These are phyloP conservation scores for Golubevia pallescens DNA, from an alignment of 1,284 basidiomycete species.

Conservation along the genomic window DNA sequence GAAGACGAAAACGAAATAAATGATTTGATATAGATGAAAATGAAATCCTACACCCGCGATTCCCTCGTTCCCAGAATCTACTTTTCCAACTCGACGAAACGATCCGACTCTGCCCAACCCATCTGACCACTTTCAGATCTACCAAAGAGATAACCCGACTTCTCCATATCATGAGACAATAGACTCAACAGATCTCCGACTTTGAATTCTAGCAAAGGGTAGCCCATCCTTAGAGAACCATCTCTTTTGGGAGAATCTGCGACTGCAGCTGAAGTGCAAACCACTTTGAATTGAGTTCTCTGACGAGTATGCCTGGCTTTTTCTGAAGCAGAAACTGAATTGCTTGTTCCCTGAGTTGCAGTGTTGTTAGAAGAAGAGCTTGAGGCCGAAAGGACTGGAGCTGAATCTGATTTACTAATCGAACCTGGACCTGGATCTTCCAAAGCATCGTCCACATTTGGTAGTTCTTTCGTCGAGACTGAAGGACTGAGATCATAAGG, in stretches of 20 bases:
- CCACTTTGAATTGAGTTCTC: conserved; percentile 1
- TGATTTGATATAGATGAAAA: no score
- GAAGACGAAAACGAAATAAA: no score
- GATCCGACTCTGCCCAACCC: conserved; percentile 34
- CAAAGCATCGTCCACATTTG: no score
- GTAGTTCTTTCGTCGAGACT: no score
- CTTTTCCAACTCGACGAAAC: conserved; percentile 14
- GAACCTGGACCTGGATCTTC: not conserved
- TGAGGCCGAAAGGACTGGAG: not conserved
- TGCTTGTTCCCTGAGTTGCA: not conserved
- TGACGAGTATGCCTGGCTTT: conserved; percentile 3
- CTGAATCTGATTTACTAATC: conserved; percentile 20
- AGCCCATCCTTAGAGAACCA: conserved; percentile 16
- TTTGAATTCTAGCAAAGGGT: conserved; percentile 26
- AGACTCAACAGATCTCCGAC: conserved; percentile 34
- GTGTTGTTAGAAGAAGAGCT: not conserved
- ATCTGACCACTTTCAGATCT: conserved; percentile 20
- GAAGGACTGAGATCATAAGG: no score
- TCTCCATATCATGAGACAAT: conserved; percentile 8
- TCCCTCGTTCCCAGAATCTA: not conserved
- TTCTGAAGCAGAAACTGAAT: not conserved
- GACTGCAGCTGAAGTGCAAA: conserved; percentile 23
- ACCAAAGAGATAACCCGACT: conserved; percentile 23
- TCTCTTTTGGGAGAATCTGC: conserved; percentile 17
- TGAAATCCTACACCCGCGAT: no score